Evolutionary conservation across 2,329 filamentous ascomycete species (phyloP), one percentile per base, ranked within the genome.

Genomic region (Didymella pomorum): DNA sequence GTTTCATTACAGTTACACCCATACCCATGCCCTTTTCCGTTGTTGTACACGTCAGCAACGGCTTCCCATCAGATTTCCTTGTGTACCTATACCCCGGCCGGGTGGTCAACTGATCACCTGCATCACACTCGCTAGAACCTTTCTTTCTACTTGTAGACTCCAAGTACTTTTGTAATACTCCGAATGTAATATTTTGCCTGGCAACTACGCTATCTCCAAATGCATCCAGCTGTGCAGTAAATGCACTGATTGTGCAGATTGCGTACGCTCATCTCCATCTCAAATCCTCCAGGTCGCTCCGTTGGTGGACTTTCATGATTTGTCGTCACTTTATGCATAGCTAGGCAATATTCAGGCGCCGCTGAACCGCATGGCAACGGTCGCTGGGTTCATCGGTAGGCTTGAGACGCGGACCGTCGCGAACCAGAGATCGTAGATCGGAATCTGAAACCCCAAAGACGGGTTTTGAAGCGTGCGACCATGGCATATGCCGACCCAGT

Each of bases 81-180:
- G 50, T 51, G 50, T 58, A 35, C 51, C 39, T 54, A 54, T 54
- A 58, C 50, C 56, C 55, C 50, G 25, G 25, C 50, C 46, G 49
- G 23, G 51, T 37, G 45, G 33, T 54, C 49, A 21, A 23, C 35
- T 45, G 45, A 50, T 23, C 41, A 44, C 50, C 42, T 54, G 56
- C 45, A 46, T n/a, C 50, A 58, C 56, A 54, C 51, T 58, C 56
- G 56, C 56, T 58, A 58, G 56, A 58, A 49, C 33, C 44, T 51
- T 54, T 50, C 33, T 35, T 58, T 58, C 56, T 50, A 58, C 56
- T 58, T 58, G 45, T 58, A 58, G 56, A 58, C 41, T 42, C 54
- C 56, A 58, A 58, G 56, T 54, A 51, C 56, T 42, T 8, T 58
- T 54, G 41, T 58, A 58, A 58, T 58, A 58, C 50, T 49, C 56